Percentiles rank a stretch among this genome's conserved stretches.
Evolutionary conservation across 805 yeast species (phyloP).

Genomic region (Candida suzukii): DNA sequence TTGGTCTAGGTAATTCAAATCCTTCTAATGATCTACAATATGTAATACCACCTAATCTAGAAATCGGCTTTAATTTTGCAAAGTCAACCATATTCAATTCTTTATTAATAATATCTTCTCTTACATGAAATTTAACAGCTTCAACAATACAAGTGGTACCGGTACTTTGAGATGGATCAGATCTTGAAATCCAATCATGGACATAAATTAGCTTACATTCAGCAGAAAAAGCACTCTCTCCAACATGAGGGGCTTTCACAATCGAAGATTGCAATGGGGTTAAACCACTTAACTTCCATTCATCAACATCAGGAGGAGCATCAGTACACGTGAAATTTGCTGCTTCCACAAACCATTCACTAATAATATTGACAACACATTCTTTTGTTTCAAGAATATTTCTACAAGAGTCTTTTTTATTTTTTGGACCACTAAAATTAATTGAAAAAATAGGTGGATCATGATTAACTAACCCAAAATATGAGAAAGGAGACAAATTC

Average conservation of each 20-base stretch:
- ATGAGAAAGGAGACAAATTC: constrained; percentile 60
- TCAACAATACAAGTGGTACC: constrained; percentile 41
- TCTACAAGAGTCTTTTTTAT: constrained; percentile 39
- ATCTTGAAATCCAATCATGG: constrained; percentile 38
- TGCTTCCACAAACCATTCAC: constrained; percentile 62
- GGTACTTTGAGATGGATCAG: constrained; percentile 24
- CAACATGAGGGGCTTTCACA: constrained; percentile 52
- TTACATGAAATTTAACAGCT: constrained; percentile 49
- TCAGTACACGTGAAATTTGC: constrained; percentile 43
- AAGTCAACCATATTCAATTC: constrained; percentile 34
- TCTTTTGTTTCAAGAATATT: constrained; percentile 47
- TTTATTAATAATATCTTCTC: constrained; percentile 45
- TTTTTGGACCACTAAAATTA: constrained; percentile 35
- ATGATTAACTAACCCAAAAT: constrained; percentile 35
- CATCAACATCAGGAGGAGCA: constrained; percentile 46
- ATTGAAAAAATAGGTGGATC: constrained; percentile 56
- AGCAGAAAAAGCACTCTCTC: constrained; percentile 53
- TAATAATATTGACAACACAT: constrained; percentile 46
- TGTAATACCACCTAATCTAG: constrained; percentile 45
- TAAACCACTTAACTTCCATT: constrained; percentile 50
- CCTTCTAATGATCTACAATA: constrained; percentile 40
- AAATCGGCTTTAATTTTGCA: constrained; percentile 43
- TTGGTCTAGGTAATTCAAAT: constrained; percentile 40
- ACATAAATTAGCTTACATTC: constrained; percentile 43
- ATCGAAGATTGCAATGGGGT: constrained; percentile 35